Conservation (phyloP, 768 basidiomycete genomes). For the Hydnum rufescens region DNA sequence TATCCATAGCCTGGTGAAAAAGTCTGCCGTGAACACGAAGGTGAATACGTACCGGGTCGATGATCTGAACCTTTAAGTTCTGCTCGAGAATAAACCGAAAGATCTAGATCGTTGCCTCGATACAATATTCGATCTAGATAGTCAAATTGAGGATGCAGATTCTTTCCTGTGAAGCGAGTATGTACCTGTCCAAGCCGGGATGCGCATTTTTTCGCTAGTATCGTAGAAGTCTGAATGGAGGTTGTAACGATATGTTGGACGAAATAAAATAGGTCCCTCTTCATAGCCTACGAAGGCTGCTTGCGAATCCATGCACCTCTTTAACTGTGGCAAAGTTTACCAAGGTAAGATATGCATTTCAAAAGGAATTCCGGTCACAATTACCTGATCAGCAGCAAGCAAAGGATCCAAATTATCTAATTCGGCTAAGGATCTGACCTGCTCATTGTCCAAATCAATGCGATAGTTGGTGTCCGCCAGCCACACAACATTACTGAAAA, state of each 20-base stretch:
- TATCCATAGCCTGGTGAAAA: constrained; percentile 14
- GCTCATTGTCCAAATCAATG: constrained; percentile 67
- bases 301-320: constrained; percentile 46
- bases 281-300: constrained; percentile 64
- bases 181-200: constrained; percentile 94
- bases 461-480: constrained; percentile 93
- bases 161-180: background rate
- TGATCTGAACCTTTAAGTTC: constrained; percentile 90
- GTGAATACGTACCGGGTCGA: constrained; percentile 46
- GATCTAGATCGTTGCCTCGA: constrained; percentile 49
- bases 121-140: constrained; percentile 79
- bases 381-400: constrained; percentile 77
- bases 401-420: constrained; percentile 52
- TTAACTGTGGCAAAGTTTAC: constrained; percentile 25
- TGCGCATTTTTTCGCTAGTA: constrained; percentile 85
- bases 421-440: constrained; percentile 46
- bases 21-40: background rate
- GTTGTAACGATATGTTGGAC: constrained; percentile 88
- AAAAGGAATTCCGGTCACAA: constrained; percentile 13
- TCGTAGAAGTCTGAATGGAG: constrained; percentile 73
- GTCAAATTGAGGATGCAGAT: background rate
- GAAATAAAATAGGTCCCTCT: constrained; percentile 81
- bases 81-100: constrained; percentile 62
- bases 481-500: constrained; percentile 71
- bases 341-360: no score